Evolutionary conservation across 2,329 filamentous ascomycete species (phyloP), one percentile per base, ranked within the genome.

Genomic region (Helicocarpus griseus): DNA sequence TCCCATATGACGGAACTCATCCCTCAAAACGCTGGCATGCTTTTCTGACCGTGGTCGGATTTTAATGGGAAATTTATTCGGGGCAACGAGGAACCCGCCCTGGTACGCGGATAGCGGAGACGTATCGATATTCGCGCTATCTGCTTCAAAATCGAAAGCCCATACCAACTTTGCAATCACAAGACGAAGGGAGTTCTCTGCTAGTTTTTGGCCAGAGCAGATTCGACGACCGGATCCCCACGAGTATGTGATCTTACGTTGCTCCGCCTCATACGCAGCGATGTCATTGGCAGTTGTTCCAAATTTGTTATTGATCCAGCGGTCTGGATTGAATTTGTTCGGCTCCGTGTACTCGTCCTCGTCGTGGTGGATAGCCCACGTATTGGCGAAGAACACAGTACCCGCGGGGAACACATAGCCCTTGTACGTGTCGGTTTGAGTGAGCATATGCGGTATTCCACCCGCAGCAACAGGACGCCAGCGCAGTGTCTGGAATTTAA

Each of bases 401-500:
- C 59, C 57, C 31, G 56, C 56, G 14, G 61, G 60, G n/a, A 62
- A 57, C 22, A 57, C 53, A 5, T 55, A 55, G 3, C 54, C 57
- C 9, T 58, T 53, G 38, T 60, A 61, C 44, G 47, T 50, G 38
- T 60, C 56, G 43, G 60, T 57, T 47, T 60, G 52, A 1, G 50
- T 57, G 6, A 58, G 52, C 35, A 57, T 54, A 41, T 61, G 60
- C 8, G 57, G 56, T 3, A 61, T 58, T n/a, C 60, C 58, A 40
- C 58, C 44, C n/a, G 54, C 41, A 5, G 51, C 52, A 5, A 54
- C 47, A 5, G 54, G 54, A 31, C 54, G 52, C 54, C 54, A 56
- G 13, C 54, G 54, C 14, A 62, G 54, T 35, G 54, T 51, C 54
- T 62, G 54, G 38, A 51, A 54, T 39, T 35, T 35, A 35, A 11